These are phyloP conservation scores for Venustampulla echinocandica DNA, from an alignment of 495 filamentous ascomycete species.

Conservation along the genomic window DNA sequence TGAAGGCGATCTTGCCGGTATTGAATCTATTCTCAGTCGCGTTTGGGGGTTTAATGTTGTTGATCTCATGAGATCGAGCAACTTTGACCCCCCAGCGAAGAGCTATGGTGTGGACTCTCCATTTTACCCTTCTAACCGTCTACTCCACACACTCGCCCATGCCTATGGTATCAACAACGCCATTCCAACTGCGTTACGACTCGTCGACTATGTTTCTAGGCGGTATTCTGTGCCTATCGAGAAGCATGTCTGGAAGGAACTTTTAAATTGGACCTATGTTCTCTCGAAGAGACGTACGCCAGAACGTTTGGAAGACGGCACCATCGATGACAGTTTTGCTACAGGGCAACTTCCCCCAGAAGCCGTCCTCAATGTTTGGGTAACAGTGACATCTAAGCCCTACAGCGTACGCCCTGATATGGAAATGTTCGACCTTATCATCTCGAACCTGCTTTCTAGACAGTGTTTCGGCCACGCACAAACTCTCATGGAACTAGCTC, in stretches of 20 bases:
- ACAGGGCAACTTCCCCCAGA: slow-evolving; percentile 31
- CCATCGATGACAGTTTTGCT: not conserved
- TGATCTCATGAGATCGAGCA: slow-evolving; percentile 17
- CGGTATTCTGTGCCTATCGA: slow-evolving; percentile 46
- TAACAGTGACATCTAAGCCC: slow-evolving; percentile 46
- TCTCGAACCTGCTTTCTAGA: slow-evolving; percentile 31
- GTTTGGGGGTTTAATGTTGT: slow-evolving; percentile 52
- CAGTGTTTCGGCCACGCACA: slow-evolving; percentile 20
- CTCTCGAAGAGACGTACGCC: slow-evolving; percentile 26
- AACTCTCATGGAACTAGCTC: slow-evolving; percentile 24
- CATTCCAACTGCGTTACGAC: slow-evolving; percentile 41
- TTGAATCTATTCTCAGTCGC: slow-evolving; percentile 40
- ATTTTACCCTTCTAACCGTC: slow-evolving; percentile 42
- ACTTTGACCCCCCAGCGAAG: slow-evolving; percentile 21
- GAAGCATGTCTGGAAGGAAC: slow-evolving; percentile 42
- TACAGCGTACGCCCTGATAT: slow-evolving; percentile 48
- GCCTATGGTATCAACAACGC: slow-evolving; percentile 49
- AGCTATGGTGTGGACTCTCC: slow-evolving; percentile 38
- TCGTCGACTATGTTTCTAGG: slow-evolving; percentile 47
- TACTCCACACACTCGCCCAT: slow-evolving; percentile 52
- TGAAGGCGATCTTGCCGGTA: slow-evolving; percentile 40
- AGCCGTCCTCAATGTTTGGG: slow-evolving; percentile 38
- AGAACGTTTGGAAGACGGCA: slow-evolving; percentile 8
- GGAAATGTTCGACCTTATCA: slow-evolving; percentile 42
- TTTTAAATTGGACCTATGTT: slow-evolving; percentile 53